These are phyloP conservation scores for Dactylorhiza incarnata DNA, from an alignment of 106 monocot genomes.

Conservation along the genomic window DNA sequence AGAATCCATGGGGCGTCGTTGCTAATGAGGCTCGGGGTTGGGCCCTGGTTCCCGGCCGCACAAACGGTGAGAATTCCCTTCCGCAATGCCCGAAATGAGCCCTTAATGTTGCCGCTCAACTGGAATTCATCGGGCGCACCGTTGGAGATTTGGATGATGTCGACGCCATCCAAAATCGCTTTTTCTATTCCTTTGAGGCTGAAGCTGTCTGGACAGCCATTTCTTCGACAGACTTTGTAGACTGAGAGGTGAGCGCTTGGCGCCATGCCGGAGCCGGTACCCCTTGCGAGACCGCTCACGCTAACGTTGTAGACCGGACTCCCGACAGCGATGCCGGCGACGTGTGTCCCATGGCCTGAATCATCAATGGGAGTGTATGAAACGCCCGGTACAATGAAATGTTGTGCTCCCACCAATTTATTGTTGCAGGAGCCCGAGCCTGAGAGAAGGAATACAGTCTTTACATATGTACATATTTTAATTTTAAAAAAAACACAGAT, in stretches of 20 bases:
- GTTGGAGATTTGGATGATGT: slow-evolving; percentile 16
- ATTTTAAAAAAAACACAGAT: too few relatives aligned
- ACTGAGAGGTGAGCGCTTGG: slow-evolving; percentile 16
- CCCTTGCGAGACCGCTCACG: slow-evolving; percentile 21
- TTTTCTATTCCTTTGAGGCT: slow-evolving; percentile 15
- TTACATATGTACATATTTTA: too few relatives aligned
- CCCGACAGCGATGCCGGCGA: slow-evolving; percentile 28
- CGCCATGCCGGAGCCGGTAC: slow-evolving; percentile 27
- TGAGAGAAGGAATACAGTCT: too few relatives aligned
- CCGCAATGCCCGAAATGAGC: slow-evolving; percentile 1
- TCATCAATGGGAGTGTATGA: slow-evolving; percentile 9
- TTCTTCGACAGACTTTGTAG: slow-evolving; percentile 15
- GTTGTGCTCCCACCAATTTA: slow-evolving; percentile 37
- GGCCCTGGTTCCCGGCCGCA: slow-evolving; percentile 10
- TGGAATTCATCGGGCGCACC: not conserved
- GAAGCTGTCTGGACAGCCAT: not conserved
- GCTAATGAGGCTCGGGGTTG: not conserved
- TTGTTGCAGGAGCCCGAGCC: slow-evolving; percentile 19
- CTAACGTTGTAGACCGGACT: slow-evolving; percentile 15
- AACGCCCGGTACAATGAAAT: too few relatives aligned
- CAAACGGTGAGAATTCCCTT: not conserved
- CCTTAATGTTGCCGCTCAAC: not conserved
- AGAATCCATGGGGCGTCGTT: slow-evolving; percentile 27
- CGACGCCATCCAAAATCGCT: slow-evolving; percentile 27
- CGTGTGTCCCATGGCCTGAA: slow-evolving; percentile 35